These are phyloP conservation scores for Aspergillus ostianus DNA, from an alignment of 495 filamentous ascomycete genomes.

Conservation along the genomic window DNA sequence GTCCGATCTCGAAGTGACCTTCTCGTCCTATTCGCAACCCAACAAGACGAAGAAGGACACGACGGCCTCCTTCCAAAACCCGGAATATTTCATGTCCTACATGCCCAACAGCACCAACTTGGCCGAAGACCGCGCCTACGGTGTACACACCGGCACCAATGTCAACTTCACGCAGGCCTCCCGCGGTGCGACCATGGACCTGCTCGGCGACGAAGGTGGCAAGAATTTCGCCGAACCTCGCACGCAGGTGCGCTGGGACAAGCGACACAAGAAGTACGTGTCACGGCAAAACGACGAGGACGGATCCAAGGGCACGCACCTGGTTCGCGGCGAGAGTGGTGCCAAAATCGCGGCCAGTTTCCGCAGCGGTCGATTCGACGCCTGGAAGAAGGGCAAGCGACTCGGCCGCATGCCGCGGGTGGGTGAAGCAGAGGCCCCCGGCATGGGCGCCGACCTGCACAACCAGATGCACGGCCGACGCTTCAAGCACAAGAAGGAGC, in stretches of 20 bases:
- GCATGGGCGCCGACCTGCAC: slow-evolving; percentile 29
- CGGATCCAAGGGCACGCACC: slow-evolving; percentile 77
- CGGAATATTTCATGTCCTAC: slow-evolving; percentile 96
- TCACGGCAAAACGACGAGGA: slow-evolving; percentile 87
- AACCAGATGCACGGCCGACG: slow-evolving; percentile 39
- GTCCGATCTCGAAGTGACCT: slow-evolving; percentile 77
- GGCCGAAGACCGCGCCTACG: slow-evolving; percentile 87
- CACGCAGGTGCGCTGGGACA: slow-evolving; percentile 88
- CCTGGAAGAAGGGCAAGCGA: slow-evolving; percentile 82
- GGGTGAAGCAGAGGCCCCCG: slow-evolving; percentile 71
- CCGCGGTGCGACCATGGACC: slow-evolving; percentile 81
- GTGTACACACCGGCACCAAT: slow-evolving; percentile 77
- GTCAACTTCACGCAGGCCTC: slow-evolving; percentile 81
- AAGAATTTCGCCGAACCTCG: slow-evolving; percentile 69
- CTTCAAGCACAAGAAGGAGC: slow-evolving; percentile 79
- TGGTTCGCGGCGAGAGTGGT: slow-evolving; percentile 87
- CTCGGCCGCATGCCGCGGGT: slow-evolving; percentile 73
- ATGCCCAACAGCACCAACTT: slow-evolving; percentile 70
- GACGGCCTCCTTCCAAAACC: slow-evolving; percentile 65
- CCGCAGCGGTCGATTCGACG: slow-evolving; percentile 88
- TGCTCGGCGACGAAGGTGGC: slow-evolving; percentile 79
- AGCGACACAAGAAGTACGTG: slow-evolving; percentile 94
- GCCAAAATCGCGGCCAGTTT: slow-evolving; percentile 94
- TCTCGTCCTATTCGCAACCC: slow-evolving; percentile 57
- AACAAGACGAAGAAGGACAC: slow-evolving; percentile 33